phyloP scores from a whole-genome alignment of 2,329 filamentous ascomycete species.

The Hypoxylon sp. region DNA sequence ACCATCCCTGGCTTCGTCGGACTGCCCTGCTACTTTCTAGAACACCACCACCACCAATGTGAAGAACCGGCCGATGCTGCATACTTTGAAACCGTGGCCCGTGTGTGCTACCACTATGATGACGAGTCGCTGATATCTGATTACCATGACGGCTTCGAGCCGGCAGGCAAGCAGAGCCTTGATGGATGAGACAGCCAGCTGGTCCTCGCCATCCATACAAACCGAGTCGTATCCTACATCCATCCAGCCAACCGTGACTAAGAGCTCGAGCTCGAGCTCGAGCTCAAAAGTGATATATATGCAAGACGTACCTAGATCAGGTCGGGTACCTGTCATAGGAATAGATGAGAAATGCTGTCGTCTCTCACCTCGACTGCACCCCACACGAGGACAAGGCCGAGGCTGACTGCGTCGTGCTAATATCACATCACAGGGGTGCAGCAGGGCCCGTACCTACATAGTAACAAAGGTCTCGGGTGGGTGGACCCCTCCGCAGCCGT shows the following conservation, averaged over 20 bases:
- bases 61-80: constrained; percentile 24
- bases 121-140: constrained; percentile 6
- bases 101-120: constrained; percentile 14
- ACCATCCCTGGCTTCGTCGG: constrained; percentile 3
- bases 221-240: neutral
- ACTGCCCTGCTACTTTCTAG: constrained; percentile 26
- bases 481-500: constrained; percentile 11
- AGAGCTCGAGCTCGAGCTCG: neutral
- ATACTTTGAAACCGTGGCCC: constrained; percentile 34
- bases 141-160: constrained; percentile 6
- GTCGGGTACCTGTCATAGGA: constrained; percentile 11
- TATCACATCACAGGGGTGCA: constrained; percentile 28
- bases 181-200: too few species aligned
- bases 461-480: constrained; percentile 25
- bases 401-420: constrained; percentile 35
- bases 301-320: constrained; percentile 11
- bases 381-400: constrained; percentile 37
- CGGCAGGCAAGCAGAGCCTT: neutral
- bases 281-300: neutral
- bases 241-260: too few species aligned
- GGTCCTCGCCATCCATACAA: constrained; percentile 1
- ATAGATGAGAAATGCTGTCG: constrained; percentile 10
- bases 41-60: constrained; percentile 31
- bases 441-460: constrained; percentile 1
- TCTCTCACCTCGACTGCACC: constrained; percentile 33